Conservation (phyloP, 2,329 filamentous ascomycete species). For the Zymoseptoria brevis region DNA sequence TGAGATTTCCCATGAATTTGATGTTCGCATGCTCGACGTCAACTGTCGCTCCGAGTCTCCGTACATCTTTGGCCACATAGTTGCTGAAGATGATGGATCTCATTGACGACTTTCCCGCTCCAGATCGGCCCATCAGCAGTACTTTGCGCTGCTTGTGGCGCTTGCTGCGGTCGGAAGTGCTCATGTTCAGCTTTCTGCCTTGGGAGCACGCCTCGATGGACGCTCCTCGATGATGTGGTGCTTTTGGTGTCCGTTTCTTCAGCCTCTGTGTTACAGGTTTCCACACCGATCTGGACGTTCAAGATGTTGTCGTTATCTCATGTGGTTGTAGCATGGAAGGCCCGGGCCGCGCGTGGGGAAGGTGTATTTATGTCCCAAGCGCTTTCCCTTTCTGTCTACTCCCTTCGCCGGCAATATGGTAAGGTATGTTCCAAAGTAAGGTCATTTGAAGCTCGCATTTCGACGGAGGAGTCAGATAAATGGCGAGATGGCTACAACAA, state of each 20-base stretch:
- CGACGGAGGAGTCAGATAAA: too few relatives aligned
- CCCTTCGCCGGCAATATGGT: neutral
- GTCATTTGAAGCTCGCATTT: too few relatives aligned
- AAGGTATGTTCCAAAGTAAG: too few relatives aligned
- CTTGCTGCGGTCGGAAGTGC: conserved; percentile 31
- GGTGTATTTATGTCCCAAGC: neutral
- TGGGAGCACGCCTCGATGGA: neutral
- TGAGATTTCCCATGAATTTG: conserved; percentile 96
- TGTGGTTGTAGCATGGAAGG: neutral
- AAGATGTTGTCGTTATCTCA: neutral
- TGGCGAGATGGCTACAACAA: too few relatives aligned
- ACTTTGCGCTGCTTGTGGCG: conserved; percentile 49
- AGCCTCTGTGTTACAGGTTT: neutral
- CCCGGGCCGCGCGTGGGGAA: neutral
- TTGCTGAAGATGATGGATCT: conserved; percentile 98
- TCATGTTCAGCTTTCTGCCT: conserved; percentile 14
- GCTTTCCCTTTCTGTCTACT: neutral
- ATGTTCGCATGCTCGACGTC: conserved; percentile 98
- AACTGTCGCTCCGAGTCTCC: conserved; percentile 87
- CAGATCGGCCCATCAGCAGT: conserved; percentile 73
- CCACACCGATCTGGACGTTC: too few relatives aligned
- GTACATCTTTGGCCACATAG: conserved; percentile 92
- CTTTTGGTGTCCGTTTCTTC: too few relatives aligned
- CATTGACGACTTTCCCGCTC: conserved; percentile 97
- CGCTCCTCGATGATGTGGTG: neutral